These are phyloP conservation scores for Grosmannia huntii DNA, from an alignment of 2,329 filamentous ascomycete species.

Conservation along the genomic window DNA sequence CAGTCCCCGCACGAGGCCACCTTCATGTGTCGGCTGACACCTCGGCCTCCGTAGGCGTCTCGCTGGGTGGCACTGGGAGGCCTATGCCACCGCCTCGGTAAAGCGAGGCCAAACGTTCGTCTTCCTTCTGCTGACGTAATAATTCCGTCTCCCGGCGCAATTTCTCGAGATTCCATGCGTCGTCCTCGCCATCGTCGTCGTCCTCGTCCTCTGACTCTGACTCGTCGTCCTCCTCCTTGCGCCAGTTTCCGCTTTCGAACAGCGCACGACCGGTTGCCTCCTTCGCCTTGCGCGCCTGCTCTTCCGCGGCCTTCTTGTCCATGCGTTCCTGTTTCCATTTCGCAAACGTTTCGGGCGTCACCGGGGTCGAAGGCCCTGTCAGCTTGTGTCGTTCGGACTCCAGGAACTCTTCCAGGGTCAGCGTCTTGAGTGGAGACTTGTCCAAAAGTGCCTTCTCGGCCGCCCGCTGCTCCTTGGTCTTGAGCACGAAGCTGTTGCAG, in stretches of 20 bases:
- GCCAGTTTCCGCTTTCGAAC: constrained; percentile 96
- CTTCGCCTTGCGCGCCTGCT: constrained; percentile 79
- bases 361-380: constrained; percentile 79
- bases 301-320: constrained; percentile 91
- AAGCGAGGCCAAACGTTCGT: constrained; percentile 43
- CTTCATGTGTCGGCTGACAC: constrained; percentile 15
- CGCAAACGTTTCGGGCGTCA: constrained; percentile 82
- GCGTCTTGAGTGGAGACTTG: constrained; percentile 85
- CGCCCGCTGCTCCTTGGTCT: constrained; percentile 92
- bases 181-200: constrained; percentile 26
- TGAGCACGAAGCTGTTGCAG: constrained; percentile 67
- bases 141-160: constrained; percentile 76
- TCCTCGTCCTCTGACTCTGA: constrained; percentile 51
- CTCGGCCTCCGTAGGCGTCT: constrained; percentile 8
- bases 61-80: constrained; percentile 1
- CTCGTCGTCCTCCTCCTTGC: constrained; percentile 48
- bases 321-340: constrained; percentile 95
- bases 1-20: background rate
- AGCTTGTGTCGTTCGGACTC: constrained; percentile 95
- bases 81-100: constrained; percentile 3
- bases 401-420: constrained; percentile 94
- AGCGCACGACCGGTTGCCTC: constrained; percentile 89
- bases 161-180: constrained; percentile 69
- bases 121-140: constrained; percentile 61
- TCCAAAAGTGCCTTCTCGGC: constrained; percentile 93